Evolutionary conservation across 495 filamentous ascomycete species (phyloP), one percentile per base, ranked within the genome.

Genomic region (Lasiosphaeriaceae sp.): DNA sequence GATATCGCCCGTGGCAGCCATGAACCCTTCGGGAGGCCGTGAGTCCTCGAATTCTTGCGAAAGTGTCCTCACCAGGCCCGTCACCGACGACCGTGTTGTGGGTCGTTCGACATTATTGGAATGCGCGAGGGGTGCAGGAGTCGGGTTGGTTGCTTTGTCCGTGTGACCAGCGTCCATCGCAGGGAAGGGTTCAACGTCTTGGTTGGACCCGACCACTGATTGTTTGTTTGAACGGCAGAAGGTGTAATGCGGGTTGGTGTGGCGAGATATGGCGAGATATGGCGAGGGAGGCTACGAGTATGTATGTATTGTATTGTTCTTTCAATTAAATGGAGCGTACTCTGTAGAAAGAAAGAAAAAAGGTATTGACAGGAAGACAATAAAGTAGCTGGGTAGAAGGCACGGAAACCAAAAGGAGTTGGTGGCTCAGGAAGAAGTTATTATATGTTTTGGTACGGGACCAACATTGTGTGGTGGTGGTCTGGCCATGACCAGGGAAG

Each of bases 21-120:
- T 79, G 68, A 83, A 77, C 23, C 80, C 79, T 20, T 72, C 67
- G 8, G 78, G 82, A 11, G 76, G 74, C 37, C 67, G 71, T 0
- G 78, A 78, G 46, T 79, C 71, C 23, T 73, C 59, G 44, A 83
- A 75, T 20, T 69, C 74, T 16, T 73, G 62, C 11, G 78, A 79
- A 2, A 75, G 76, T 31, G 69, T 72, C 39, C 73, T 73, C 20
- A 76, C 50, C 6, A 66, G 68, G 46, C 54, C 69, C 56, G 51
- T 43, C 34, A 71, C 44, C 1, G 67, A 63, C 1, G 63, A 75
- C 9, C 59, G 59, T 43, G 47, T 63, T 39, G 59, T 71, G 19
- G 24, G 45, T 48, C 29, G 26, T 64, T 59, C 58, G 64, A 11
- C 12, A 37, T 41, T 44, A 20, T 8, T 24, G 17, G 34, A 14